Base-by-base conservation (phyloP, 2,329 filamentous ascomycete genomes). In the Xylaria sp. region DNA sequence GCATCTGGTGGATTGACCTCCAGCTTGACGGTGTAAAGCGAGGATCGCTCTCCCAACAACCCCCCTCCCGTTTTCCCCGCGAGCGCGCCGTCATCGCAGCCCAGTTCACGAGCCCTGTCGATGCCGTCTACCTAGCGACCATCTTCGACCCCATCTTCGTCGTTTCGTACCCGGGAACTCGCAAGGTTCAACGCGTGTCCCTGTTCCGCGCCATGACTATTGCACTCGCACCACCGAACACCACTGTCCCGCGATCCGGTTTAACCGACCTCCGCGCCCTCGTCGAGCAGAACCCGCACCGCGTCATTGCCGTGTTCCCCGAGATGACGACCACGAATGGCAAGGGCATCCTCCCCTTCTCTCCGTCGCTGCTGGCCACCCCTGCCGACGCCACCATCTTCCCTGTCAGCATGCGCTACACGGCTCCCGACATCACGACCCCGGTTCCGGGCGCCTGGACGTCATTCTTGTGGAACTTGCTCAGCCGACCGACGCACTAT, bases 1-100 rank as follows among this genome's bases (percentile, higher is more conserved):
- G 96, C 31, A 92, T 99, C 65, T 98, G 94, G 94, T 98, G 95
- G 95, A 90, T 97, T 63, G 96, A 99, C 80, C 84, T 99, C n/a
- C 95, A 97, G 79, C 93, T 99, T 71, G 96, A 99, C 78, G 95
- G 95, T 65, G 96, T 99, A 61, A 94, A 93, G 81, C 92, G 94
- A 81, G 96, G 96, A 81, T 94, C 91, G 29, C 84, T 97, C 36
- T 90, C 91, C 53, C 90, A 91, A 75, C 90, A 94, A 73, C 89
- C 91, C 44, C 82, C 85, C 63, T 84, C 89, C 66, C 89, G 93
- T 45, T 88, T 98, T 20, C 96, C 96, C 1, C 88, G 91, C 63
- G 88, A 90, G 4, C 89, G 92, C 53, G 92, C 90, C 63, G 85
- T 99, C 73, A 96, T 99, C 74, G 94, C 93, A 55, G 91, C 92